phyloP scores from a whole-genome alignment of 306 rosid species.

The Cucumis melo region DNA sequence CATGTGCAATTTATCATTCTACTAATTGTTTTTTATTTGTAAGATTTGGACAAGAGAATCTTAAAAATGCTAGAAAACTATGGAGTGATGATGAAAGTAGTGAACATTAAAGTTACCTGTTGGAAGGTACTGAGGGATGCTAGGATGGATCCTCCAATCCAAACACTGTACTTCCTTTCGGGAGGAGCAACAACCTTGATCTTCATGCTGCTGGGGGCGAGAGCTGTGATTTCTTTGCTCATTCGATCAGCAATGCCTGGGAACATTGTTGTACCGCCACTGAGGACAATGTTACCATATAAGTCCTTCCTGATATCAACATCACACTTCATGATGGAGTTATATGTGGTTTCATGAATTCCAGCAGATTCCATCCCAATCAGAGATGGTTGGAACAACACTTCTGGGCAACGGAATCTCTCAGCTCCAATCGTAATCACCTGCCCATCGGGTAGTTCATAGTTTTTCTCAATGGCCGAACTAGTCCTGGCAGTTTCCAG shows the following conservation, averaged over 20 bases:
- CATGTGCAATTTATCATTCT: neutral
- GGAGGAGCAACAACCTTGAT: conserved; percentile 78
- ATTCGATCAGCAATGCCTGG: conserved; percentile 68
- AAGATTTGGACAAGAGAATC: neutral
- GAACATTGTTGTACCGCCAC: conserved; percentile 69
- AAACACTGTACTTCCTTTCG: conserved; percentile 65
- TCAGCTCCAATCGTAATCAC: conserved; percentile 63
- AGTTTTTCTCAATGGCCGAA: conserved; percentile 58
- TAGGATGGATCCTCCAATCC: conserved; percentile 73
- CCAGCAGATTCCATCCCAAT: conserved; percentile 71
- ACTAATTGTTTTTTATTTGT: no score
- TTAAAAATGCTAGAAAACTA: neutral
- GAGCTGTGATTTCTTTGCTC: conserved; percentile 73
- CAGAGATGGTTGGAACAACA: conserved; percentile 64
- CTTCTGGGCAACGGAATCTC: conserved; percentile 76
- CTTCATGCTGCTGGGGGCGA: conserved; percentile 78
- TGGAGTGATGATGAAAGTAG: neutral
- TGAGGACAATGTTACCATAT: conserved; percentile 57
- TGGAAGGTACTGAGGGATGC: conserved; percentile 75
- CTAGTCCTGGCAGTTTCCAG: conserved; percentile 52
- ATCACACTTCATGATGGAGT: conserved; percentile 71
- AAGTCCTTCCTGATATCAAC: conserved; percentile 70
- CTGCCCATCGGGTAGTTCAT: conserved; percentile 64
- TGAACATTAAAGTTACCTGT: conserved; percentile 24
- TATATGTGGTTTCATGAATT: conserved; percentile 61